Conservation (phyloP, 2,329 filamentous ascomycete species). For the Sporothrix globosa region DNA sequence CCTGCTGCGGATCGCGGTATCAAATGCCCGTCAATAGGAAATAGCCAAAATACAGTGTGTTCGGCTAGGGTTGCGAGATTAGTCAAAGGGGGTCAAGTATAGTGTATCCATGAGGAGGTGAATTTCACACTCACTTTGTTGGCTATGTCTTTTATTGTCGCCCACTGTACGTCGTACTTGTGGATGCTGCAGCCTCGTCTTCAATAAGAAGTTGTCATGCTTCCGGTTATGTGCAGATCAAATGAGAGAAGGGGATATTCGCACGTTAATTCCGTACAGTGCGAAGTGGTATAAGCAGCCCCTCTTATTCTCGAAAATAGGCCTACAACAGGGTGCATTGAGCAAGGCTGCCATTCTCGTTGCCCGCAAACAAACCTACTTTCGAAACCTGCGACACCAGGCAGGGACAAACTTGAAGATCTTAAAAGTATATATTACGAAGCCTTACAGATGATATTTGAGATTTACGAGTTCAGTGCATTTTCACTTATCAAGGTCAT, state of each 20-base stretch:
- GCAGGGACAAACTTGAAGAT: background rate
- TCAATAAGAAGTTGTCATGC: constrained; percentile 4
- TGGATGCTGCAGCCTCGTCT: constrained; percentile 13
- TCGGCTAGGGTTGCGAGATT: background rate
- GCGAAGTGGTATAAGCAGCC: background rate
- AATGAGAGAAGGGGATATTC: constrained; percentile 5
- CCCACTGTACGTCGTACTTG: background rate
- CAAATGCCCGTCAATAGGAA: background rate
- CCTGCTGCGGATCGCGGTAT: background rate
- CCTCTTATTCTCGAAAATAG: background rate
- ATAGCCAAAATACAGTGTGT: background rate
- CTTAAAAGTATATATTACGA: too few relatives aligned
- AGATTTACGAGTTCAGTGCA: background rate
- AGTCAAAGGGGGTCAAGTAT: background rate
- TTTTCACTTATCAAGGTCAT: background rate
- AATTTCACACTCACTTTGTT: constrained; percentile 3
- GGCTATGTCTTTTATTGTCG: constrained; percentile 16
- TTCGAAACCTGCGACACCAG: background rate
- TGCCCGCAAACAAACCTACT: too few relatives aligned
- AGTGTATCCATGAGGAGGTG: background rate
- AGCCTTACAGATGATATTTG: background rate
- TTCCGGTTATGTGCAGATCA: constrained; percentile 14
- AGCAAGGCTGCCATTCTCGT: constrained; percentile 6
- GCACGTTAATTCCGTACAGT: constrained; percentile 10
- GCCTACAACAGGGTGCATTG: background rate